These are phyloP conservation scores for Backusella parvicylindrica DNA, from an alignment of 192 early-diverging fungal genomes.

Conservation along the genomic window DNA sequence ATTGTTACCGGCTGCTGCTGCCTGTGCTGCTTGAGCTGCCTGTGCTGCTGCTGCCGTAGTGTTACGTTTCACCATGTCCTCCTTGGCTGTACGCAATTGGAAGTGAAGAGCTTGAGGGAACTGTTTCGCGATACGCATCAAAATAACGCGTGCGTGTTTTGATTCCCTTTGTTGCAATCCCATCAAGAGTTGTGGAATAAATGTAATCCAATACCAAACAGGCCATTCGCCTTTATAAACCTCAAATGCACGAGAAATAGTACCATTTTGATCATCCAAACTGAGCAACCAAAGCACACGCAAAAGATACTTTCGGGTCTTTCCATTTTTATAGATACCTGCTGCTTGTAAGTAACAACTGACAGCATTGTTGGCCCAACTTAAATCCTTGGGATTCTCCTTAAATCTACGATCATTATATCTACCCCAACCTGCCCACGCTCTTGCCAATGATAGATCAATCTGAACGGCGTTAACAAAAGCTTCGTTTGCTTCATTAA, in stretches of 20 bases:
- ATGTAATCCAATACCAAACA: conserved; percentile 98
- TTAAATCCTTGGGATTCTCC: conserved; percentile 77
- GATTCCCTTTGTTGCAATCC: conserved; percentile 81
- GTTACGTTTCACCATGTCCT: conserved; percentile 73
- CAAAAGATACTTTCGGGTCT: conserved; percentile 87
- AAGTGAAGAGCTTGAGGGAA: conserved; percentile 93
- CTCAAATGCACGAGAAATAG: conserved; percentile 78
- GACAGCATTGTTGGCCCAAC: conserved; percentile 83
- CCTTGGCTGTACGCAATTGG: conserved; percentile 87
- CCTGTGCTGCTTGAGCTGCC: not conserved
- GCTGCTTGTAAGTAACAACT: conserved; percentile 96
- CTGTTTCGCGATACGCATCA: conserved; percentile 92
- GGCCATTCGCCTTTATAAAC: conserved; percentile 89
- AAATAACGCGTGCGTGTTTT: conserved; percentile 72
- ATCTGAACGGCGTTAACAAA: conserved; percentile 90
- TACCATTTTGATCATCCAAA: conserved; percentile 76
- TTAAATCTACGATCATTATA: conserved; percentile 93
- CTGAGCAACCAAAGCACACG: conserved; percentile 94
- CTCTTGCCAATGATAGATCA: conserved; percentile 85
- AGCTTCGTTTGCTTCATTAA: conserved; percentile 84
- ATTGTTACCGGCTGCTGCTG: not conserved
- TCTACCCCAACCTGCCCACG: conserved; percentile 96
- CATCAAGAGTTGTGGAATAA: conserved; percentile 91
- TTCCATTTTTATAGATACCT: conserved; percentile 79
- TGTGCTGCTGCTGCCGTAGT: conserved; percentile 17